Evolutionary conservation across 179 eudicot species (phyloP).

Genomic region (Spinacia oleracea): DNA sequence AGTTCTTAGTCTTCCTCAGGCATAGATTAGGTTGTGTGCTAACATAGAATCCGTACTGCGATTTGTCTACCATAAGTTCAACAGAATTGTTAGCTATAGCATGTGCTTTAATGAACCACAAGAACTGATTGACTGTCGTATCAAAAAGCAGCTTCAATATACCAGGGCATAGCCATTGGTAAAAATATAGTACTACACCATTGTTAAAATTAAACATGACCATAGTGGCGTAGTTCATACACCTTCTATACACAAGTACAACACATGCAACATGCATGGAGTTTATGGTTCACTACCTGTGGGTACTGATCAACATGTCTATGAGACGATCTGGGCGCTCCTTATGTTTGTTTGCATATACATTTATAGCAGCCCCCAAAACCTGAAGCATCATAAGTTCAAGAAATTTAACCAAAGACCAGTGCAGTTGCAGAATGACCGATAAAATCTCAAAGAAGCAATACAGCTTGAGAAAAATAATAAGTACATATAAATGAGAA

Average conservation of each 20-base stretch:
- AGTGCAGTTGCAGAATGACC: neutral
- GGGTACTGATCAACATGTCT: slow-evolving; percentile 93
- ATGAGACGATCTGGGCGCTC: slow-evolving; percentile 99
- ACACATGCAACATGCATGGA: neutral
- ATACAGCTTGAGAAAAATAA: neutral
- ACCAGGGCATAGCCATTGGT: neutral
- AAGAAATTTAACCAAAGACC: slow-evolving; percentile 9
- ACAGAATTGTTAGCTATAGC: neutral
- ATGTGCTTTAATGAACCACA: neutral
- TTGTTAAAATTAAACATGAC: neutral
- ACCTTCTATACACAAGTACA: neutral
- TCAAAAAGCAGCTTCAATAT: neutral
- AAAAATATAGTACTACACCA: neutral
- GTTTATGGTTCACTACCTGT: slow-evolving; percentile 55
- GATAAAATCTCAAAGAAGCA: neutral
- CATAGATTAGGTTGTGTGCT: neutral
- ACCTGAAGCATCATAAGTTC: slow-evolving; percentile 54
- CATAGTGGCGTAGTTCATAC: neutral
- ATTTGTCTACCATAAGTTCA: neutral
- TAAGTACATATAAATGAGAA: neutral
- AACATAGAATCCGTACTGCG: neutral
- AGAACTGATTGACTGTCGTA: neutral
- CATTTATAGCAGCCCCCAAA: slow-evolving; percentile 95
- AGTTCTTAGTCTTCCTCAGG: neutral
- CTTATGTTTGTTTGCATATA: slow-evolving; percentile 95